Percentiles rank a stretch among this genome's conserved stretches.
These are phyloP conservation scores for Cyberlindnera samutprakarnensis DNA, from an alignment of 805 yeast genomes.

Conservation along the genomic window DNA sequence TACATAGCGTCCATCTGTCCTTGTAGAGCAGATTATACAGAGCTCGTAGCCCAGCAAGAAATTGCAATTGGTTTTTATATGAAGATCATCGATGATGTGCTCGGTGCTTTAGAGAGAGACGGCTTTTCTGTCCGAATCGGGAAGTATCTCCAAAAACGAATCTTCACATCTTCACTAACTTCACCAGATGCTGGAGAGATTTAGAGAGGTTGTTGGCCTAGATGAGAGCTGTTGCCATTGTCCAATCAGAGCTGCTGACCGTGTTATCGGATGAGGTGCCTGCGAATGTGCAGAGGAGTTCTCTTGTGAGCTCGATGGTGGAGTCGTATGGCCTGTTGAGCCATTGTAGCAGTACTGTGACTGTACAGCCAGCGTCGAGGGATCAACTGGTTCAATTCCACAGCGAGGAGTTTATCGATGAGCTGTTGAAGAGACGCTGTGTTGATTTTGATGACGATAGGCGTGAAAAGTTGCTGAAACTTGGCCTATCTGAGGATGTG, in stretches of 20 bases:
- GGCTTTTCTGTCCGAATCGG: too few relatives aligned
- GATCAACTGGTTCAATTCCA: conserved; percentile 44
- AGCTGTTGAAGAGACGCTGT: conserved; percentile 26
- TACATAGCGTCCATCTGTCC: too few relatives aligned
- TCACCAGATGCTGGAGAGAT: too few relatives aligned
- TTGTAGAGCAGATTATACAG: too few relatives aligned
- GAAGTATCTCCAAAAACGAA: too few relatives aligned
- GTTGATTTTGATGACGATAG: conserved; percentile 8
- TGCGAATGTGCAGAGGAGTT: conserved; percentile 43
- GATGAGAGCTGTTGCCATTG: conserved; percentile 2
- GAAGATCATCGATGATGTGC: too few relatives aligned
- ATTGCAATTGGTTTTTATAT: too few relatives aligned
- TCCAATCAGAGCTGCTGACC: conserved; percentile 5
- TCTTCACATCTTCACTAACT: too few relatives aligned
- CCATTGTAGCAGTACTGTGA: conserved; percentile 20
- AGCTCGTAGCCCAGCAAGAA: too few relatives aligned
- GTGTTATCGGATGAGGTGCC: conserved; percentile 37
- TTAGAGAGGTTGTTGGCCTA: too few relatives aligned
- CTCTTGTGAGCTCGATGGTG: conserved; percentile 35
- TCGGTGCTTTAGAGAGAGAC: too few relatives aligned
- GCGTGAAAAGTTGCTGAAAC: background rate
- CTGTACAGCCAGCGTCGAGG: conserved; percentile 23
- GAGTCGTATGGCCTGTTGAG: conserved; percentile 31
- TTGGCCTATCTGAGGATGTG: background rate
- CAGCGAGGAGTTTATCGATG: conserved; percentile 32